These are phyloP conservation scores for Barbarea vulgaris DNA, from an alignment of 345 rosid species.

Conservation along the genomic window DNA sequence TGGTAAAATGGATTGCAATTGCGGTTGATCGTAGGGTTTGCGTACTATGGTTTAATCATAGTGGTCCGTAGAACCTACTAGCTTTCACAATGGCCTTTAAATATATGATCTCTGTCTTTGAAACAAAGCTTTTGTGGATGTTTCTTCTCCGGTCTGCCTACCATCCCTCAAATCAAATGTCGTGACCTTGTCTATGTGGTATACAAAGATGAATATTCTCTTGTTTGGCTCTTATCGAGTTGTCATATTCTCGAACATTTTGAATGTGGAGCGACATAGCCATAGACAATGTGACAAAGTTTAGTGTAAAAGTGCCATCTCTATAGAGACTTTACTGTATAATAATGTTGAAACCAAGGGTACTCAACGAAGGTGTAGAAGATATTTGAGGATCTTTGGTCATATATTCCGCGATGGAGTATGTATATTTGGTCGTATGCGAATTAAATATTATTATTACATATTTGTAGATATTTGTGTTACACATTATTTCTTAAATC, in stretches of 20 bases:
- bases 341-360: not conserved
- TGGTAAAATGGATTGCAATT: not conserved
- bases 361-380: not conserved
- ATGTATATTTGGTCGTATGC: too few species aligned
- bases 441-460: not conserved
- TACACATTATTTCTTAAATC: not conserved
- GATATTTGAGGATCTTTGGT: not conserved
- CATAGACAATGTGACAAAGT: not conserved
- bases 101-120: not conserved
- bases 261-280: not conserved
- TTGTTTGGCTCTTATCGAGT: not conserved
- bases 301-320: not conserved
- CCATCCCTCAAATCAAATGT: not conserved
- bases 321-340: not conserved
- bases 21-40: not conserved
- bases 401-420: not conserved
- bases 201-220: not conserved
- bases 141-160: not conserved
- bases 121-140: not conserved
- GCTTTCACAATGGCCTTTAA: not conserved
- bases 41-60: not conserved
- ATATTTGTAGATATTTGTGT: slow-evolving; percentile 11
- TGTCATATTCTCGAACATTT: not conserved
- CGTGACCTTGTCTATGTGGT: not conserved
- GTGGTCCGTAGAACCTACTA: not conserved